A percentile compares a stretch with the other conserved stretches of the same genome.
Conservation (phyloP, 1,284 basidiomycete genomes). For the Leccinum subrobustum region DNA sequence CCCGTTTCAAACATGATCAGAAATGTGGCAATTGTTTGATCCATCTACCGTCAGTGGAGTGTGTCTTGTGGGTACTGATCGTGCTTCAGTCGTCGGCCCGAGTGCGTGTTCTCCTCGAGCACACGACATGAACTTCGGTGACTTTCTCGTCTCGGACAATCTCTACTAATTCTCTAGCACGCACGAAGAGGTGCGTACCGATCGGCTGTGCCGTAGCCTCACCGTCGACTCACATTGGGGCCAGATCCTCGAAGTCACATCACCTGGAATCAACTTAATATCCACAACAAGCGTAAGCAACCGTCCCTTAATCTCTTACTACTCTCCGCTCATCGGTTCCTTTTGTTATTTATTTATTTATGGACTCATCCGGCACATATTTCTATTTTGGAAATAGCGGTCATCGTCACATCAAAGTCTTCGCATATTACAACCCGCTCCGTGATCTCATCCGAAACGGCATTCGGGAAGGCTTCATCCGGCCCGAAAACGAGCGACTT, state of each 20-base stretch:
- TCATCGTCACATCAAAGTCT: constrained; percentile 73
- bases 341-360: background rate
- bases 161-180: too few species aligned
- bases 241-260: constrained; percentile 79
- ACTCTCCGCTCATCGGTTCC: background rate
- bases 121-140: too few species aligned
- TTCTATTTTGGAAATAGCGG: constrained; percentile 45
- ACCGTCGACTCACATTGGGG: constrained; percentile 5
- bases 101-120: too few species aligned
- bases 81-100: too few species aligned
- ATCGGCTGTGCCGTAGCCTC: background rate
- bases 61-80: too few species aligned
- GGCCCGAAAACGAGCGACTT: constrained; percentile 54
- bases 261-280: constrained; percentile 90
- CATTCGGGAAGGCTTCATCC: constrained; percentile 76
- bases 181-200: constrained; percentile 64
- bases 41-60: too few species aligned
- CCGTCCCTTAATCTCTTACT: constrained; percentile 5
- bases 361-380: background rate
- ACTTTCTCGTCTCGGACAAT: too few species aligned
- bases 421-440: constrained; percentile 79
- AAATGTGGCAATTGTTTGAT: too few species aligned
- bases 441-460: constrained; percentile 68
- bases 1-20: too few species aligned
- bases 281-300: constrained; percentile 78